These are phyloP conservation scores for Xylaria sp. DNA, from an alignment of 2,329 filamentous ascomycete genomes.

Conservation along the genomic window DNA sequence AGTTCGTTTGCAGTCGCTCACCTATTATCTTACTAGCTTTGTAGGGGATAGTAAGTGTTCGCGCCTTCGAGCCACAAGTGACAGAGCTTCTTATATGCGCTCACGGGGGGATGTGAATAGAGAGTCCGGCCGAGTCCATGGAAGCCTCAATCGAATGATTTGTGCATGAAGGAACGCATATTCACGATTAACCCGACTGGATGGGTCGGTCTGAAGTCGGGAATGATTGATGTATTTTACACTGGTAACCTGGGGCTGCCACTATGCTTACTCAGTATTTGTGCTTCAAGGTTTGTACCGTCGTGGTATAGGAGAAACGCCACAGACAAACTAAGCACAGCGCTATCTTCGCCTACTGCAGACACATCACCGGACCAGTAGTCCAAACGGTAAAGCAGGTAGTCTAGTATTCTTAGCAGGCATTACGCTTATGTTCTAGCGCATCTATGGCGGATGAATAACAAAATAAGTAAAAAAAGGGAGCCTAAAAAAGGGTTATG, in stretches of 20 bases:
- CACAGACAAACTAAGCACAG: neutral
- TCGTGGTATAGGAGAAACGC: conserved; percentile 4
- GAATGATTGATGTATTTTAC: conserved; percentile 10
- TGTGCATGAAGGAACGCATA: conserved; percentile 12
- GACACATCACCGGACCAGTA: neutral
- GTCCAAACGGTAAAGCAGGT: neutral
- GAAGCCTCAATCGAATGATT: conserved; percentile 27
- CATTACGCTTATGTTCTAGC: conserved; percentile 23
- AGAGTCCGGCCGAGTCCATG: conserved; percentile 21
- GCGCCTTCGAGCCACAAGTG: conserved; percentile 3
- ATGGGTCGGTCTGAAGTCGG: conserved; percentile 8
- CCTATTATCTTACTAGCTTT: neutral
- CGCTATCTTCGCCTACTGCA: neutral
- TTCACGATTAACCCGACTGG: neutral
- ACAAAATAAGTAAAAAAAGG: conserved; percentile 7
- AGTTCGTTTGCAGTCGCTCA: neutral
- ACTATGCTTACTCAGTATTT: neutral
- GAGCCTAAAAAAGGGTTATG: neutral
- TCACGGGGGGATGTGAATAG: neutral
- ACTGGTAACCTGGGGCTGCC: neutral
- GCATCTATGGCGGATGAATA: conserved; percentile 10
- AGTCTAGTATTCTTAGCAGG: conserved; percentile 6
- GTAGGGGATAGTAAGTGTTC: neutral
- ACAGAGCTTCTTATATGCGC: neutral
- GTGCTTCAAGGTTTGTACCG: neutral